These are phyloP conservation scores for Mallotus japonicus DNA, from an alignment of 441 rosid species.

Conservation along the genomic window DNA sequence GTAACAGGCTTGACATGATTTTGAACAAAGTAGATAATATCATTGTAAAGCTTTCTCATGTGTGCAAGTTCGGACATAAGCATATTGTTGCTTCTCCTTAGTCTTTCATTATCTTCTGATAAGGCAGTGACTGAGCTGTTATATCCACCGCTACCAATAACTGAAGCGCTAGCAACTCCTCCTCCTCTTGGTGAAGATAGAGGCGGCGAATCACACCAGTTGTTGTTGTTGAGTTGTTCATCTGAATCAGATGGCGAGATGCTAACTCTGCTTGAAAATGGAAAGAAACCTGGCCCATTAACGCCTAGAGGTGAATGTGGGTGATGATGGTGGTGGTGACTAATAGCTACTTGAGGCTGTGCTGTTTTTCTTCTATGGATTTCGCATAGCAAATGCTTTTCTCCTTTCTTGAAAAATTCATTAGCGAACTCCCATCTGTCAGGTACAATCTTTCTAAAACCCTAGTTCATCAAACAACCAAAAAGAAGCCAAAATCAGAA, in stretches of 20 bases:
- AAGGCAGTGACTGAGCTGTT: conserved; percentile 52
- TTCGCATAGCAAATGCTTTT: conserved; percentile 86
- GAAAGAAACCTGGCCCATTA: conserved; percentile 47
- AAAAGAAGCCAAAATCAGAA: conserved; percentile 20
- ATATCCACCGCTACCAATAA: conserved; percentile 20
- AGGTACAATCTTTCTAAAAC: conserved; percentile 93
- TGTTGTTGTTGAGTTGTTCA: conserved; percentile 40
- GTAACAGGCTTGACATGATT: conserved; percentile 86
- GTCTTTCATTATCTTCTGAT: conserved; percentile 79
- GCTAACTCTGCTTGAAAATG: conserved; percentile 50
- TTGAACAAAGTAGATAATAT: conserved; percentile 87
- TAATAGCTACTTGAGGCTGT: conserved; percentile 51
- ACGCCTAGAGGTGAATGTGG: conserved; percentile 45
- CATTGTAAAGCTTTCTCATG: conserved; percentile 90
- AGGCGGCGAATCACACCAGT: conserved; percentile 79
- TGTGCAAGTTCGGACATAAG: conserved; percentile 83
- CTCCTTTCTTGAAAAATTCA: conserved; percentile 88
- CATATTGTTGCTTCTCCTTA: conserved; percentile 69
- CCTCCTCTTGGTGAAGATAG: conserved; percentile 40
- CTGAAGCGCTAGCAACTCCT: conserved; percentile 6
- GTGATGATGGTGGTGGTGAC: conserved; percentile 49
- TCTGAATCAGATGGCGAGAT: conserved; percentile 55
- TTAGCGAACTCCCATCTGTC: conserved; percentile 98
- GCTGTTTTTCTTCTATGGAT: conserved; percentile 83
- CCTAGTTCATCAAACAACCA: conserved; percentile 39